phyloP scores from a whole-genome alignment of 495 filamentous ascomycete genomes.

The Niebla homalea region DNA sequence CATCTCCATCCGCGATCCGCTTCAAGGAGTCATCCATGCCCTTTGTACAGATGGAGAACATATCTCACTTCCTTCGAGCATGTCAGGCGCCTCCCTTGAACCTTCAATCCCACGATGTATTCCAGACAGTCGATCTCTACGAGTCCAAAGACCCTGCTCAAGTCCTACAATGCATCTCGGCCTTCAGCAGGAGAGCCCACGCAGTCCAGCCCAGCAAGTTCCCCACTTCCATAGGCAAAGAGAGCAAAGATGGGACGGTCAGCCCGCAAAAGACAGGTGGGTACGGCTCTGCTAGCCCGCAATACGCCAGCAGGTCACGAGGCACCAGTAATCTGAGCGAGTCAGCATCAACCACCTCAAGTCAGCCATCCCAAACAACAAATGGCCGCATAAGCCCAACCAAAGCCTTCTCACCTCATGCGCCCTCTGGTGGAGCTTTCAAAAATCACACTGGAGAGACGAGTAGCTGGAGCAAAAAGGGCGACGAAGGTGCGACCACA shows the following conservation, averaged over 20 bases:
- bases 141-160: slow-evolving; percentile 95
- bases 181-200: slow-evolving; percentile 82
- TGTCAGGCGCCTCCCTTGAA: slow-evolving; percentile 73
- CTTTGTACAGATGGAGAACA: slow-evolving; percentile 99
- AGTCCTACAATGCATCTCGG: slow-evolving; percentile 81
- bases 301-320: slow-evolving; percentile 26
- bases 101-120: slow-evolving; percentile 86
- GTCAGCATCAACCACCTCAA: slow-evolving; percentile 39
- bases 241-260: slow-evolving; percentile 41
- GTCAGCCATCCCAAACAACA: slow-evolving; percentile 32
- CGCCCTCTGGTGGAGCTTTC: slow-evolving; percentile 15
- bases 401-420: slow-evolving; percentile 31
- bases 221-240: slow-evolving; percentile 55
- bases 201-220: slow-evolving; percentile 61
- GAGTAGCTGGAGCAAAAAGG: slow-evolving; percentile 83
- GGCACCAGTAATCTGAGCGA: slow-evolving; percentile 59
- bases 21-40: slow-evolving; percentile 83
- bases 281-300: slow-evolving; percentile 30
- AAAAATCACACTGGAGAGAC: slow-evolving; percentile 37
- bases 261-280: slow-evolving; percentile 61
- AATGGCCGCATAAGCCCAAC: slow-evolving; percentile 50
- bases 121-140: slow-evolving; percentile 94
- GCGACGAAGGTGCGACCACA: slow-evolving; percentile 62
- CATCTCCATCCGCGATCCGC: slow-evolving; percentile 58
- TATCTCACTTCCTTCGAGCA: slow-evolving; percentile 86